Conservation (phyloP, 1,284 basidiomycete species). For the Cutaneotrichosporon sp. region DNA sequence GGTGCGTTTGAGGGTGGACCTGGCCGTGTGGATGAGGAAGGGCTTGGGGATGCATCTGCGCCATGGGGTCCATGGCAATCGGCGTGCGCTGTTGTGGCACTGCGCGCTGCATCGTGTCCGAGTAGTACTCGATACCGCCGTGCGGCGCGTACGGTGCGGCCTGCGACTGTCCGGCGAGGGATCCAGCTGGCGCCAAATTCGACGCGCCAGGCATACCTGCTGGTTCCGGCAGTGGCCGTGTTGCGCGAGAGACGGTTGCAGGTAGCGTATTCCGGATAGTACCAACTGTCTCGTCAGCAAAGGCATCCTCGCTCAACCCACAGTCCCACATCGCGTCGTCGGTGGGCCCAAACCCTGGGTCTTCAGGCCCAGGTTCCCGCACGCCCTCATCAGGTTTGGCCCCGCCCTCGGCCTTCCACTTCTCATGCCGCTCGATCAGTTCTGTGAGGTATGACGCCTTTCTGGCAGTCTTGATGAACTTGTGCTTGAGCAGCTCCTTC, state of each 20-base stretch:
- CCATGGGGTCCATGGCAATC: not conserved
- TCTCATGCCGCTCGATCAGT: constrained; percentile 86
- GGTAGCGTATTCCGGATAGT: constrained; percentile 41
- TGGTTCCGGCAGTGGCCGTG: constrained; percentile 12
- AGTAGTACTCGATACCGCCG: constrained; percentile 5
- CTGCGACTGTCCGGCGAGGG: too few relatives aligned
- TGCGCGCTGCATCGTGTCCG: constrained; percentile 26
- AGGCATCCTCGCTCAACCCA: constrained; percentile 41
- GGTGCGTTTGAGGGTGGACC: not conserved
- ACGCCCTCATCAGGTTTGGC: constrained; percentile 59
- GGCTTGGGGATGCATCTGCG: not conserved
- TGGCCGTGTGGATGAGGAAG: not conserved
- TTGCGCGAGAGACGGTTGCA: constrained; percentile 28
- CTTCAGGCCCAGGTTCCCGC: constrained; percentile 21
- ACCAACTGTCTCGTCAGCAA: constrained; percentile 34
- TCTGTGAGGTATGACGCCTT: constrained; percentile 92
- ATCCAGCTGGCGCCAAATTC: not conserved
- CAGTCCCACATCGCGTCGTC: constrained; percentile 92
- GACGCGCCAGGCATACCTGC: not conserved
- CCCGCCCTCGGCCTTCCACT: constrained; percentile 86
- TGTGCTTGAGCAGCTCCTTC: constrained; percentile 91
- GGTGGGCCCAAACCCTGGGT: constrained; percentile 53
- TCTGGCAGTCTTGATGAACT: constrained; percentile 89
- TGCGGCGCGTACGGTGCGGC: constrained; percentile 1
- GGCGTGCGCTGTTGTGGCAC: constrained; percentile 6